Base-by-base conservation (phyloP, 257 asterid genomes). In the Ocimum tenuiflorum region DNA sequence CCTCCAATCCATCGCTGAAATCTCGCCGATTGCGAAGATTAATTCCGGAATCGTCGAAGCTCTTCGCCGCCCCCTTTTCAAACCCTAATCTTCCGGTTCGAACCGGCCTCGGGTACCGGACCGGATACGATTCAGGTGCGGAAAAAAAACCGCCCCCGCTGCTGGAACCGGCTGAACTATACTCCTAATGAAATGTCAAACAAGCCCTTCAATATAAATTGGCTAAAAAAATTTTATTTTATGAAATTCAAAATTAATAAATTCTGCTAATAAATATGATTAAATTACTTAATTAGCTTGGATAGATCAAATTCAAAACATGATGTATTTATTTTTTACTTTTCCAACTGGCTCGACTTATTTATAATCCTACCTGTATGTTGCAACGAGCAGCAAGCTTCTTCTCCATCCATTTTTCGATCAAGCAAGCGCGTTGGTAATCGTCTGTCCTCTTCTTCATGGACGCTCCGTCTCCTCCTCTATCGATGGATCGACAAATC, bases 341-440 rank as follows among this genome's bases (percentile, higher is more conserved):
- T n/a, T n/a, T n/a, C n/a, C n/a, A n/a, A n/a, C n/a, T n/a, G 4
- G 31, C 4, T 27, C 4, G 29, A 49, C n/a, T 49, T 6, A 9
- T 50, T 50, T 47, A 47, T 33, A 3, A 4, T 11, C 14, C 31
- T 20, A 47, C 67, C 48, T 62, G 60, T 8, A 56, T 6, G 4
- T 62, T 39, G 11, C 57, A 14, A 1, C 68, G 57, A 7, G 11
- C 67, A 4, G 49, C 29, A 35, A 29, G 41, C 42, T 70, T 70
- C 58, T 65, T 66, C 67, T 78, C 78, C 82, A 73, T 77, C 82
- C 78, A 73, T 51, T 69, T 63, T 35, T 77, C 73, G 58, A 77
- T 58, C 79, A 77, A 69, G 68, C 83, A 73, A 10, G 82, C 77
- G 29, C 91, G 84, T 20, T 71, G 83, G 53, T 77, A 75, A 50